phyloP scores from a whole-genome alignment of 805 yeast species.

The Brettanomyces naardenensis region DNA sequence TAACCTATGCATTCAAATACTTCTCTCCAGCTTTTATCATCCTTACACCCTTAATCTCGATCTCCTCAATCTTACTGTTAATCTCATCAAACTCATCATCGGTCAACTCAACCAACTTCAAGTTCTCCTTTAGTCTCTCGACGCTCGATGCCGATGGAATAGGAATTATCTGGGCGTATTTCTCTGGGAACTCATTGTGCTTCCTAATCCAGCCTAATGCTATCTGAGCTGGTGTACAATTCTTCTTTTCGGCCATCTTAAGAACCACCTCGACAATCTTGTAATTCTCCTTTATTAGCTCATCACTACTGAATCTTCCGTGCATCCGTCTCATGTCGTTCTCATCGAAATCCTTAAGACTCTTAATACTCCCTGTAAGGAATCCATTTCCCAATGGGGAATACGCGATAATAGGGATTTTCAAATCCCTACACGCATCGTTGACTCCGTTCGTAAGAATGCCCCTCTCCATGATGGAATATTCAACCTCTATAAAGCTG shows the following conservation, averaged over 20 bases:
- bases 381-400: conserved; percentile 81
- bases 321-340: conserved; percentile 45
- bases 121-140: conserved; percentile 57
- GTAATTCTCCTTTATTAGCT: conserved; percentile 41
- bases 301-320: conserved; percentile 56
- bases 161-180: conserved; percentile 54
- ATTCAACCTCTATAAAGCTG: conserved; percentile 72
- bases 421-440: conserved; percentile 45
- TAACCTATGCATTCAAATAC: conserved; percentile 4
- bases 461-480: conserved; percentile 65
- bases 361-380: conserved; percentile 53
- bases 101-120: conserved; percentile 36
- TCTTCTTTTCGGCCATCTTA: conserved; percentile 38
- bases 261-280: conserved; percentile 40
- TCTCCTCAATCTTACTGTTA: conserved; percentile 33
- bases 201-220: conserved; percentile 61
- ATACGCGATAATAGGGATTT: conserved; percentile 67
- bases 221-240: conserved; percentile 53
- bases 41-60: conserved; percentile 42
- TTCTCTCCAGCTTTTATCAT: conserved; percentile 11
- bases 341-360: conserved; percentile 38
- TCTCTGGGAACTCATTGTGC: conserved; percentile 28
- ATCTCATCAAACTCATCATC: conserved; percentile 52
- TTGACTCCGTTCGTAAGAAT: conserved; percentile 57
- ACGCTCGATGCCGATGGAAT: conserved; percentile 70